Conservation (phyloP, 2,329 filamentous ascomycete species). For the Nannizziopsis arthrosporioides region DNA sequence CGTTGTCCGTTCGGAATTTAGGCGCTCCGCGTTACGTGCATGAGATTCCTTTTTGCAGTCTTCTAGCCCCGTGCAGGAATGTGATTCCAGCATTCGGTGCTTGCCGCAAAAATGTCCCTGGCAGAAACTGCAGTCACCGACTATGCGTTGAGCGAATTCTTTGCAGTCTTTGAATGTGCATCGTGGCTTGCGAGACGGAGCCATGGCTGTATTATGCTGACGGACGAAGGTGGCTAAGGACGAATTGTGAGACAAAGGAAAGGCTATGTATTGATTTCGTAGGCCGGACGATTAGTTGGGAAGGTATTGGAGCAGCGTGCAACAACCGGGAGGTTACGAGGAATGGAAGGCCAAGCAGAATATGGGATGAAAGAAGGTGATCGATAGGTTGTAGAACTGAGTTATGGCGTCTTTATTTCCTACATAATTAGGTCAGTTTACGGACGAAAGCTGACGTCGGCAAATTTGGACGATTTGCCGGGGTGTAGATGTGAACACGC, state of each 20-base stretch:
- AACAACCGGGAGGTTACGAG: no score
- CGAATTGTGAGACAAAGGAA: neutral
- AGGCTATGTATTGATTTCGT: neutral
- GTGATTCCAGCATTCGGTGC: constrained; percentile 85
- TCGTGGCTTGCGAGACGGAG: constrained; percentile 48
- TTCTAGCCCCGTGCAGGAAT: constrained; percentile 85
- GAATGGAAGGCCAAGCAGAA: no score
- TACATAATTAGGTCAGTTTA: no score
- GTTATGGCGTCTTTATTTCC: no score
- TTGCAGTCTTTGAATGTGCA: constrained; percentile 87
- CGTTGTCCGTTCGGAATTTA: constrained; percentile 84
- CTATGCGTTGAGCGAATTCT: constrained; percentile 77
- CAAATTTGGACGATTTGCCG: no score
- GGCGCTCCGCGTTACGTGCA: constrained; percentile 81
- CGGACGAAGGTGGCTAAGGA: neutral
- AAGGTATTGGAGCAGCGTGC: no score
- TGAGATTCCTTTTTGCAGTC: constrained; percentile 97
- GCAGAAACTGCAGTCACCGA: constrained; percentile 94
- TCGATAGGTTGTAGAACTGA: no score
- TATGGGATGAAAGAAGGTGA: no score
- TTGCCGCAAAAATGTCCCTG: constrained; percentile 87
- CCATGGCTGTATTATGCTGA: constrained; percentile 10
- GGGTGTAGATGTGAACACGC: no score
- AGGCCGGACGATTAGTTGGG: neutral
- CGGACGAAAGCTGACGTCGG: no score